Evolutionary conservation across 768 basidiomycete species (phyloP), one percentile per base, ranked within the genome.

Genomic region (Pulveroboletus sp.): DNA sequence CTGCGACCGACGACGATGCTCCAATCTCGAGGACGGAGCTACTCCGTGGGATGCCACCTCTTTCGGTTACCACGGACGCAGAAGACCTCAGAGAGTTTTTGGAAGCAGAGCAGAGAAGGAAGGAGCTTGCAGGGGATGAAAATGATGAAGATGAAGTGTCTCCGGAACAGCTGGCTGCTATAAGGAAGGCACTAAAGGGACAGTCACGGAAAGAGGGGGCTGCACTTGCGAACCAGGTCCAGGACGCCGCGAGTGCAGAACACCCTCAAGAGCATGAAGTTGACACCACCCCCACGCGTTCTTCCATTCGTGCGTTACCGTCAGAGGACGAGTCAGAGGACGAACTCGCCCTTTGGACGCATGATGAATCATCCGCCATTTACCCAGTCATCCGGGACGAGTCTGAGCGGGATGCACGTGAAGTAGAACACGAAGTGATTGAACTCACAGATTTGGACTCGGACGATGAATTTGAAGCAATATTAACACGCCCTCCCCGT

Each of bases 61-160:
- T 75, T 32, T 67, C 68, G 1, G 66, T 65, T 32, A 65, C 80
- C 1, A 71, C 71, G 9, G 82, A 85, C 56, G 80, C 80, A 10
- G 75, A 80, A 41, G 86, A 86, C 59, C 70, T 89, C 43, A 68
- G 67, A 43, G 81, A 82, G 26, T 90, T 89, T 47, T 53, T 89
- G 60, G 79, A 83, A 49, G 82, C 80, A 1, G 88, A 89, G 62
- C 68, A 62, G 58, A 66, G 57, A 54, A 71, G 80, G 43, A 78
- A 71, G 58, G 79, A 76, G 49, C 46, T 73, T 44, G 58, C 53
- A 6, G 59, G 62, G 11, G 66, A 62, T 4, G 67, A 59, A 28
- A 59, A 57, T n/a, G 63, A 63, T 0, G 62, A 62, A 2, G 62
- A 52, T 24, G 65, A 64, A 0, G 33, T 68, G 44, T 56, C 64